Conservation (phyloP, 768 basidiomycete species). For the Boletus fagicola region DNA sequence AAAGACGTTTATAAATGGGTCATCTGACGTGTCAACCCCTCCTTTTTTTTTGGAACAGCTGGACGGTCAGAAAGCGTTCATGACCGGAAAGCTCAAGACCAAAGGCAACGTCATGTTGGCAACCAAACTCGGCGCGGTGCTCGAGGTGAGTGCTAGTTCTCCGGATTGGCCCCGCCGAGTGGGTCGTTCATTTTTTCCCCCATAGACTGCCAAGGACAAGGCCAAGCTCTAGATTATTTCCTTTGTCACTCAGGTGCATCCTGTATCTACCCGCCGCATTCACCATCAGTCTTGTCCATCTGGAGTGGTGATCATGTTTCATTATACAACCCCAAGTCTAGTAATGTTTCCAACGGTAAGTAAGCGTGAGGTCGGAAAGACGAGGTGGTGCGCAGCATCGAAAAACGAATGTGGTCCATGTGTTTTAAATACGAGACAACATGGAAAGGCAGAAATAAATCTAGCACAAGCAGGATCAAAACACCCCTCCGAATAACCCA, state of each 20-base stretch:
- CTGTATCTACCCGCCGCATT: background rate
- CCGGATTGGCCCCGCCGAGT: background rate
- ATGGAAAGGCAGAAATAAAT: background rate
- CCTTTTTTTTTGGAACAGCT: slow-evolving; percentile 40
- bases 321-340: slow-evolving; percentile 15
- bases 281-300: background rate
- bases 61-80: slow-evolving; percentile 93
- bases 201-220: slow-evolving; percentile 36
- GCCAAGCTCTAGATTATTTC: slow-evolving; percentile 40
- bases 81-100: slow-evolving; percentile 92
- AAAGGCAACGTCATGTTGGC: slow-evolving; percentile 93
- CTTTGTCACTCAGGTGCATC: background rate
- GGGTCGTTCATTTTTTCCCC: too few species aligned
- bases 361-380: background rate
- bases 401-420: slow-evolving; percentile 14
- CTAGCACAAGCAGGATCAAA: slow-evolving; percentile 42
- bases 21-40: background rate
- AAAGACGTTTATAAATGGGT: background rate
- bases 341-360: background rate
- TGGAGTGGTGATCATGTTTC: slow-evolving; percentile 19
- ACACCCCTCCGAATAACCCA: slow-evolving; percentile 77
- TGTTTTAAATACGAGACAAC: background rate
- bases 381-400: background rate
- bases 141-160: slow-evolving; percentile 55
- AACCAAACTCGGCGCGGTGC: slow-evolving; percentile 81